Base-by-base conservation (phyloP, 2,329 filamentous ascomycete species). In the Alternaria alternata region DNA sequence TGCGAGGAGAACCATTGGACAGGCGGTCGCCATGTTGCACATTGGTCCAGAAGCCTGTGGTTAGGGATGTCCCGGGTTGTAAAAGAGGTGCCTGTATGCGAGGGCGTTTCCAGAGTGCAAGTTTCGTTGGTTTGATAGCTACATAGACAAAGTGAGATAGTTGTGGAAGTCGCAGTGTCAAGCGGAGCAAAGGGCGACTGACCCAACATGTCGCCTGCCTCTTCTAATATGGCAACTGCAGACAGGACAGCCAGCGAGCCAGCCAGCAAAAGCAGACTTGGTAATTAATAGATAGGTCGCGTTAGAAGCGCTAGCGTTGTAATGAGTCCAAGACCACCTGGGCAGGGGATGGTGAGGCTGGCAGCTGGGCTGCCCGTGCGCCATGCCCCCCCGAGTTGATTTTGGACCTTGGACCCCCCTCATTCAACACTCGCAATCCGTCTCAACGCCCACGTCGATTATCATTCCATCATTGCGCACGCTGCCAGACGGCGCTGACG, bases 1-100 rank as follows among this genome's bases (percentile, higher is more conserved):
- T 51, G 63, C 34, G 28, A 51, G 30, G 55, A 54, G 32, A 69
- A 66, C 57, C 68, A 69, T 72, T 74, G 71, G 74, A 61, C 63
- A 66, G 51, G 57, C 66, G 55, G 65, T n/a, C 67, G 69, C 72
- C 71, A 75, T 66, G 67, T 70, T 66, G 70, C 72, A 64, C 55
- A 43, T 53, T 55, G 51, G 57, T 48, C 59, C 54, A 63, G 61
- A 41, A 56, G 57, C 28, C 51, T 14, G n/a, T 39, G 46, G 30
- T 39, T 52, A 56, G 58, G 59, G 47, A 53, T 46, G 38, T 39
- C 53, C 52, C 56, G 59, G 62, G 36, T n/a, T 32, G 46, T 51
- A 36, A 42, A 12, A n/a, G 8, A 4, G 9, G 32, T 39, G 20
- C 47, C n/a, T 7, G 44, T 18, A 24, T 26, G 54, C 9, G 26